A percentile compares a stretch with the other conserved stretches of the same genome.
Conservation (phyloP, 805 yeast species). For the Candida quercuum region DNA sequence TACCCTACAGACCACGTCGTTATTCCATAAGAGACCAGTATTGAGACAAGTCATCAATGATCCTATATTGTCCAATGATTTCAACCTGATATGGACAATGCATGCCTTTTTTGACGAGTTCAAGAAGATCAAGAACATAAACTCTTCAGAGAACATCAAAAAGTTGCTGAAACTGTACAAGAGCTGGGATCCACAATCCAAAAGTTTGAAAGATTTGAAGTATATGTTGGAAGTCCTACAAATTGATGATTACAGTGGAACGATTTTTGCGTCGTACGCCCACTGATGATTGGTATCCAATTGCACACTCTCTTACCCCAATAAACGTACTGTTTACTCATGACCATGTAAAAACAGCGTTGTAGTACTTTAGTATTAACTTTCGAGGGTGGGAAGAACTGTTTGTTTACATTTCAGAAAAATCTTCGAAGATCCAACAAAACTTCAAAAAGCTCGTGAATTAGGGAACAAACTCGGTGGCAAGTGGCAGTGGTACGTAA, state of each 20-base stretch:
- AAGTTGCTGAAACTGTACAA: conserved; percentile 8
- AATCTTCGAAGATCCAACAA: no score
- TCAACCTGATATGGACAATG: conserved; percentile 37
- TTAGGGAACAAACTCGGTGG: neutral
- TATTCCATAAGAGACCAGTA: conserved; percentile 6
- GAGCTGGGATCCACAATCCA: conserved; percentile 14
- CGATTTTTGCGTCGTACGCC: conserved; percentile 1
- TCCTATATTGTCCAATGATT: conserved; percentile 26
- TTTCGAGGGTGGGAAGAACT: no score
- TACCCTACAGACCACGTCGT: conserved; percentile 21
- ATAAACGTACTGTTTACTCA: no score
- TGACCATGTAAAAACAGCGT: no score
- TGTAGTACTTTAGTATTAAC: neutral
- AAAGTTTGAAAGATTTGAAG: conserved; percentile 15
- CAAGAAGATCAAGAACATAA: conserved; percentile 27
- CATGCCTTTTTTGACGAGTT: conserved; percentile 33
- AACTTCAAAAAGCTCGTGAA: no score
- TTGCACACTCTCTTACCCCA: no score
- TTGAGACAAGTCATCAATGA: conserved; percentile 5
- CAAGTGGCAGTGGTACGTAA: neutral
- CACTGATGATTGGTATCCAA: no score
- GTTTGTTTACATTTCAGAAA: conserved; percentile 1
- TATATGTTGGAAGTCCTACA: conserved; percentile 22
- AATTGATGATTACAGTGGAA: conserved; percentile 20
- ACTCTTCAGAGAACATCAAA: conserved; percentile 14